Evolutionary conservation across 805 yeast genomes (phyloP).

Genomic region (Jamesozyma jinghongensis): DNA sequence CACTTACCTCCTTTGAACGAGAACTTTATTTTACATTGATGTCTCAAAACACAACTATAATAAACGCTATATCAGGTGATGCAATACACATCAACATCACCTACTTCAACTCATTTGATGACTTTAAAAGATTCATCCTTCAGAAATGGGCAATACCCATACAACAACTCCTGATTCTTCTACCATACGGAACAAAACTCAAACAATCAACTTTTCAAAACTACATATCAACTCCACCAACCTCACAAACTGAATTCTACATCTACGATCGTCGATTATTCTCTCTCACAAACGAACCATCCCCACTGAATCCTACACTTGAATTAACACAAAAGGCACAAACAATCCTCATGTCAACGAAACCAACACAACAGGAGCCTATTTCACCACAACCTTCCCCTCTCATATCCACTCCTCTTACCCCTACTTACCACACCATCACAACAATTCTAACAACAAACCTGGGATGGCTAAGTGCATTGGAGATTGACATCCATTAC

Average conservation of each 20-base stretch:
- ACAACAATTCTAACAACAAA: slow-evolving; percentile 35
- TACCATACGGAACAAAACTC: slow-evolving; percentile 58
- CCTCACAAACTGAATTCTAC: slow-evolving; percentile 36
- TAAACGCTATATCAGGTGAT: slow-evolving; percentile 40
- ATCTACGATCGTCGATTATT: slow-evolving; percentile 57
- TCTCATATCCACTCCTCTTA: background rate
- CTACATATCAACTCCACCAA: slow-evolving; percentile 17
- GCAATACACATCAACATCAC: slow-evolving; percentile 30
- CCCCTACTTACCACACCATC: slow-evolving; percentile 15
- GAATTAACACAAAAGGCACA: background rate
- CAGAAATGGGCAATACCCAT: slow-evolving; percentile 35
- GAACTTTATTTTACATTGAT: background rate
- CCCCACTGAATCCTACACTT: background rate
- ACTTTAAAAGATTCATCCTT: slow-evolving; percentile 35
- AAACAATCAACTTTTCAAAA: slow-evolving; percentile 22
- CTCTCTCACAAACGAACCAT: slow-evolving; percentile 25
- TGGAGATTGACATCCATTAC: slow-evolving; percentile 34
- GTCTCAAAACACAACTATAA: slow-evolving; percentile 9
- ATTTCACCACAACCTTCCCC: slow-evolving; percentile 30
- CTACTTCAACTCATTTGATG: slow-evolving; percentile 35
- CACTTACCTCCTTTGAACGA: too few relatives aligned
- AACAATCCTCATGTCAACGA: background rate
- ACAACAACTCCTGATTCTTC: slow-evolving; percentile 41
- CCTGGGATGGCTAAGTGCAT: slow-evolving; percentile 44
- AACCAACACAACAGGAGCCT: background rate